phyloP scores from a whole-genome alignment of 805 yeast genomes.

The Candida sonorensis region DNA sequence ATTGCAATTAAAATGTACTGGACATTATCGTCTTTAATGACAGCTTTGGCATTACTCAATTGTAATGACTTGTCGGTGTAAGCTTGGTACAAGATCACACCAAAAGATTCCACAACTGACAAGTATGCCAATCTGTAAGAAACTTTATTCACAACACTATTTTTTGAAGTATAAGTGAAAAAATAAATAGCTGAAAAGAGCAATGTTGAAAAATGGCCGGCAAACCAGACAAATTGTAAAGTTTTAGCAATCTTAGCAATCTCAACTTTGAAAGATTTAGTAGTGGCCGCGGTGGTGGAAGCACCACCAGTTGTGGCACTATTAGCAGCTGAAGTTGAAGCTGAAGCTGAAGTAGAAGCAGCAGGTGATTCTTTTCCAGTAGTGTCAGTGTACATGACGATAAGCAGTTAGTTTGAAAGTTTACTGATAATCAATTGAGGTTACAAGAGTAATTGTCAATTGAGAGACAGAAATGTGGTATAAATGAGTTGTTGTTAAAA shows the following conservation, averaged over 20 bases:
- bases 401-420: too few species aligned
- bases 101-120: constrained; percentile 67
- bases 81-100: constrained; percentile 65
- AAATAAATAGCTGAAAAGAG: constrained; percentile 33
- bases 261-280: constrained; percentile 7
- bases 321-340: too few species aligned
- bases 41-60: constrained; percentile 13
- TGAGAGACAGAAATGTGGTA: too few species aligned
- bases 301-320: constrained; percentile 6
- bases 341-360: too few species aligned
- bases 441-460: too few species aligned
- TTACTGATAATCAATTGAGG: too few species aligned
- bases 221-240: constrained; percentile 74
- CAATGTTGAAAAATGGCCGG: constrained; percentile 47
- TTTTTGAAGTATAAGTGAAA: constrained; percentile 26
- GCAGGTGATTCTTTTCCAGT: too few species aligned
- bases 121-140: constrained; percentile 57
- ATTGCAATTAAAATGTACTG: constrained; percentile 61
- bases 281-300: constrained; percentile 3
- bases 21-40: constrained; percentile 36
- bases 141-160: constrained; percentile 28
- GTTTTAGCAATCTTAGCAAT: constrained; percentile 27
- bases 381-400: too few species aligned
- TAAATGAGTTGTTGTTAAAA: too few species aligned
- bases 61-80: constrained; percentile 29